Conservation (phyloP, 1,139 yeast genomes). For the Candida smagusa region DNA sequence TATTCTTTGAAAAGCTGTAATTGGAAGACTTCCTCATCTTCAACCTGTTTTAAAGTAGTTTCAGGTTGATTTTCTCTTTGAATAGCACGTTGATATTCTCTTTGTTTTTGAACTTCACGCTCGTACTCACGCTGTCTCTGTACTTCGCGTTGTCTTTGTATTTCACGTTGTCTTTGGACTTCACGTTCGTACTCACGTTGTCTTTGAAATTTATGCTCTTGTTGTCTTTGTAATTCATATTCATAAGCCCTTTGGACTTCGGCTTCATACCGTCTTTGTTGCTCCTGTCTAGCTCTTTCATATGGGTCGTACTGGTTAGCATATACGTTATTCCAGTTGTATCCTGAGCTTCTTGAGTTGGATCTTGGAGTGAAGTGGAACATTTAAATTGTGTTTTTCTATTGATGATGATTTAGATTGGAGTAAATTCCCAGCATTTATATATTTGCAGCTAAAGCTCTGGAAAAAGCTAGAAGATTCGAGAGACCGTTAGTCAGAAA, state of each 20-base stretch:
- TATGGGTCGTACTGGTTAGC: too few species aligned
- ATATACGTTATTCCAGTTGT: too few species aligned
- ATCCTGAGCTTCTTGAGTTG: too few species aligned
- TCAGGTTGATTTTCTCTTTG: constrained; percentile 1
- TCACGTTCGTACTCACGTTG: constrained; percentile 1
- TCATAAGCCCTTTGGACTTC: constrained; percentile 1
- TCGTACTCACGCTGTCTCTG: constrained; percentile 4
- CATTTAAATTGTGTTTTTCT: constrained; percentile 5
- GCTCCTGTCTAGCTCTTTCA: not conserved
- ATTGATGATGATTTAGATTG: not conserved
- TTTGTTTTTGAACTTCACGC: not conserved
- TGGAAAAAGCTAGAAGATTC: constrained; percentile 10
- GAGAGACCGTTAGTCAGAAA: not conserved
- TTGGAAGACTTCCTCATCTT: constrained; percentile 36
- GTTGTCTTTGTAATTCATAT: constrained; percentile 2
- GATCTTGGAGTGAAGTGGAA: not conserved
- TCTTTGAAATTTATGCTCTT: constrained; percentile 1
- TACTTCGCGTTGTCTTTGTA: too few species aligned
- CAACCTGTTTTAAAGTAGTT: constrained; percentile 17
- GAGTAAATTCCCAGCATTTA: constrained; percentile 1
- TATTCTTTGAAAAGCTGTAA: constrained; percentile 36
- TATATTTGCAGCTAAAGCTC: constrained; percentile 9
- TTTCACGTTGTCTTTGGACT: not conserved
- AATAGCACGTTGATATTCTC: not conserved
- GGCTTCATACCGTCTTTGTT: not conserved